Conservation (phyloP, 176 grass and related monocot species). For the Aegilops umbellulata region DNA sequence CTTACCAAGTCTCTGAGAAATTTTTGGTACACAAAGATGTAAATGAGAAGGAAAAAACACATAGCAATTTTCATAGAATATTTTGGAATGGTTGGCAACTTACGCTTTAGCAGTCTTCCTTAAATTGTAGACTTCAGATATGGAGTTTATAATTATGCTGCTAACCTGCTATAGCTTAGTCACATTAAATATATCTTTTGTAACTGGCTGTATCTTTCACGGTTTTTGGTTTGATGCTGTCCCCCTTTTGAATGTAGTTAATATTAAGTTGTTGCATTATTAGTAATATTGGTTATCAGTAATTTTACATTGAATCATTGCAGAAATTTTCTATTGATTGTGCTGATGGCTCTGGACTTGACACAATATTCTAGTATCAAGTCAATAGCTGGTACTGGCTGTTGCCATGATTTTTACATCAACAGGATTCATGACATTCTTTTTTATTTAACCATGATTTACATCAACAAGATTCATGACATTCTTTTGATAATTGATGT, state of each 20-base stretch:
- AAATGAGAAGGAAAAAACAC: background rate
- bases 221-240: background rate
- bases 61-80: background rate
- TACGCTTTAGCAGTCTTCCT: background rate
- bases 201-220: background rate
- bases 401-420: slow-evolving; percentile 27
- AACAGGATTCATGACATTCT: background rate
- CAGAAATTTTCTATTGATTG: background rate
- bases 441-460: background rate
- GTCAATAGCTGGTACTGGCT: background rate
- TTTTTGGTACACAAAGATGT: slow-evolving; percentile 8
- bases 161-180: background rate
- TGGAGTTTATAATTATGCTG: background rate
- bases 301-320: background rate
- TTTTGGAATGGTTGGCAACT: slow-evolving; percentile 6
- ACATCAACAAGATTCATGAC: background rate
- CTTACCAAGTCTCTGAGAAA: slow-evolving; percentile 8
- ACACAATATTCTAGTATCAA: slow-evolving; percentile 1
- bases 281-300: slow-evolving; percentile 19
- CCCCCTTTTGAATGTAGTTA: slow-evolving; percentile 6
- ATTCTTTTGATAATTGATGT: background rate
- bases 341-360: background rate
- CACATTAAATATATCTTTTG: background rate
- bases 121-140: background rate
- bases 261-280: background rate